These are phyloP conservation scores for Albizia julibrissin DNA, from an alignment of 306 rosid species.

Conservation along the genomic window DNA sequence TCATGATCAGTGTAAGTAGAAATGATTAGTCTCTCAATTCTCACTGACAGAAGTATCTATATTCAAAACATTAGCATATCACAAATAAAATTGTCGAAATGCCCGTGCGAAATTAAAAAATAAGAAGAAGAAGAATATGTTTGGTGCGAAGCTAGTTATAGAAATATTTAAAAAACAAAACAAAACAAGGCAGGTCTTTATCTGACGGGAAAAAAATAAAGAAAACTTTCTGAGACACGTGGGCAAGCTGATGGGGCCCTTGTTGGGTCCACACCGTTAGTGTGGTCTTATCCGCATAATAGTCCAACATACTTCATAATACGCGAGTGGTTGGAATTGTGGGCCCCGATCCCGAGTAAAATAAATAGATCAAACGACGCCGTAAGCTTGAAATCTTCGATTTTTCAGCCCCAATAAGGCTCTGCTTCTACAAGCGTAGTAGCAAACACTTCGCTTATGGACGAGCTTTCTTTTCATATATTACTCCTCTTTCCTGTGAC, in stretches of 20 bases:
- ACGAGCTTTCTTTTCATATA: not conserved
- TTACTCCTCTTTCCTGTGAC: not conserved
- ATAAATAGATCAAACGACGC: not conserved
- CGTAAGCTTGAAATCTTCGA: not conserved
- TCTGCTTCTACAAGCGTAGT: not conserved
- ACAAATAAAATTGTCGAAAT: no score
- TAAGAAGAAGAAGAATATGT: no score
- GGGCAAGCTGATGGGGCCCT: constrained; percentile 34
- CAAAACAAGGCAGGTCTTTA: not conserved
- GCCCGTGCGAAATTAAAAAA: no score
- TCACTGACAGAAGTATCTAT: no score
- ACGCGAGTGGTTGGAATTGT: constrained; percentile 18
- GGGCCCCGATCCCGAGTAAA: constrained; percentile 20
- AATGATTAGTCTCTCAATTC: no score
- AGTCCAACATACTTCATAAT: constrained; percentile 18
- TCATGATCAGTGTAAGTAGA: no score
- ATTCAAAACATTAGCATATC: no score
- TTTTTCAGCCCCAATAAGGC: not conserved
- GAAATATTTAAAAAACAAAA: no score
- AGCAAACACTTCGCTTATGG: no score
- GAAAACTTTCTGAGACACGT: constrained; percentile 39
- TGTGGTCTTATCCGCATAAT: constrained; percentile 45
- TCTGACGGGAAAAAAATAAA: not conserved
- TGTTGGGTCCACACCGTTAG: constrained; percentile 37
- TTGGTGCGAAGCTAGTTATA: not conserved